phyloP scores from a whole-genome alignment of 768 basidiomycete genomes.

The Xerocomellus amylosporus region DNA sequence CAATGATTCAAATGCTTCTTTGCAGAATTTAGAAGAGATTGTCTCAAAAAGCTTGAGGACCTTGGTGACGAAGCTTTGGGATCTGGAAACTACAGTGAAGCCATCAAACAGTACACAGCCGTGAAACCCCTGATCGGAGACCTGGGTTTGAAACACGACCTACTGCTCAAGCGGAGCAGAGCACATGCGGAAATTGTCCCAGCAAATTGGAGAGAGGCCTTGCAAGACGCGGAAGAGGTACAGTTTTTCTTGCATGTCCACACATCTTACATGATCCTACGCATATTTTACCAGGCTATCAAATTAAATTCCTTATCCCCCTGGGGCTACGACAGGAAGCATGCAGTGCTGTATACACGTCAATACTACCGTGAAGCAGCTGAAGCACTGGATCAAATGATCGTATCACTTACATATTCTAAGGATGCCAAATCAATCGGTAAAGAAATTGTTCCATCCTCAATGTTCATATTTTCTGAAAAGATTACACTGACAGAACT shows the following conservation, averaged over 20 bases:
- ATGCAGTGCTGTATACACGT: constrained; percentile 2
- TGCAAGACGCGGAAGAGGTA: constrained; percentile 18
- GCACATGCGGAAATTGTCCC: neutral
- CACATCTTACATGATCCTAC: neutral
- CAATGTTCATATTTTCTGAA: neutral
- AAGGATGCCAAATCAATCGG: constrained; percentile 2
- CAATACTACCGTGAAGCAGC: constrained; percentile 13
- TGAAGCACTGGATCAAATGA: constrained; percentile 9
- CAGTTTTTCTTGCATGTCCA: neutral
- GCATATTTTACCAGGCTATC: constrained; percentile 9
- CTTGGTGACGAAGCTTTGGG: constrained; percentile 9
- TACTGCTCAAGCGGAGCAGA: constrained; percentile 16
- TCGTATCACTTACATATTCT: neutral
- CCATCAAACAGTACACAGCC: constrained; percentile 17
- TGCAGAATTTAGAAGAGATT: constrained; percentile 5
- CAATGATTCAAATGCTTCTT: neutral
- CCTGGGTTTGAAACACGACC: neutral
- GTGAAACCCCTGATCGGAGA: constrained; percentile 8
- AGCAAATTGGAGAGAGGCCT: constrained; percentile 1
- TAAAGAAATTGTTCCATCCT: neutral
- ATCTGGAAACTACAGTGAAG: constrained; percentile 1
- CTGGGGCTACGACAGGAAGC: constrained; percentile 16
- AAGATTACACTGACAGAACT: neutral
- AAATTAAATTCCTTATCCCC: constrained; percentile 10
- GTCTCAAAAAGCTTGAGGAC: constrained; percentile 5